Evolutionary conservation across 345 rosid species (phyloP).

Genomic region (Syzygium grande): DNA sequence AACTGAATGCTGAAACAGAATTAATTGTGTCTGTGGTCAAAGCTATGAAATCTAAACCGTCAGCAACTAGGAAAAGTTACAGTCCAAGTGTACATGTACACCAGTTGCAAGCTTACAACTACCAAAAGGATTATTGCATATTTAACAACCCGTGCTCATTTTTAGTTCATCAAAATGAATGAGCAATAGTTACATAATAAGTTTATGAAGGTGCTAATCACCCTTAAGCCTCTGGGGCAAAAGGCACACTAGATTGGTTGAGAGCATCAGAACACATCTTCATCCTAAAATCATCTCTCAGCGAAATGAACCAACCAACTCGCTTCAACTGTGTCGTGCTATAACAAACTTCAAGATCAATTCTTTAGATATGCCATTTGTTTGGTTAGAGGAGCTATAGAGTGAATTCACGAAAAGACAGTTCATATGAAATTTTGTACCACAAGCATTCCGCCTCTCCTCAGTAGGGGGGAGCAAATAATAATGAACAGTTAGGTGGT

Average conservation of each 20-base stretch:
- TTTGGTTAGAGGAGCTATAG: not conserved
- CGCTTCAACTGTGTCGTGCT: not conserved
- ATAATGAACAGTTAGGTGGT: not conserved
- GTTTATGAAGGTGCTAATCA: not conserved
- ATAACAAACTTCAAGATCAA: not conserved
- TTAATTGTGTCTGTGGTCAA: not conserved
- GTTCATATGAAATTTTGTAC: not conserved
- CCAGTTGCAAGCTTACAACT: not conserved
- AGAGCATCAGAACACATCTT: not conserved
- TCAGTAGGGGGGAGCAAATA: not conserved
- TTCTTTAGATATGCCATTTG: not conserved
- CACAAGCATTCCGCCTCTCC: not conserved
- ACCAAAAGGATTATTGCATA: not conserved
- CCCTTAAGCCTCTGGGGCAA: not conserved
- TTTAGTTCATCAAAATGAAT: not conserved
- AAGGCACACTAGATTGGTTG: not conserved
- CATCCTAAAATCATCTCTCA: not conserved
- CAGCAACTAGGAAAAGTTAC: not conserved
- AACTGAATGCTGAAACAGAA: constrained; percentile 44
- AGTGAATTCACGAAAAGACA: not conserved
- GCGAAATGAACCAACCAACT: not conserved
- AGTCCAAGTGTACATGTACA: not conserved
- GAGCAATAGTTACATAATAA: not conserved
- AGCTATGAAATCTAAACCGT: not conserved
- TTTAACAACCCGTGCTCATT: not conserved